Percentiles rank a stretch among this genome's conserved stretches.
These are phyloP conservation scores for Kalmanozyma brasiliensis DNA, from an alignment of 1,284 basidiomycete species.

Conservation along the genomic window DNA sequence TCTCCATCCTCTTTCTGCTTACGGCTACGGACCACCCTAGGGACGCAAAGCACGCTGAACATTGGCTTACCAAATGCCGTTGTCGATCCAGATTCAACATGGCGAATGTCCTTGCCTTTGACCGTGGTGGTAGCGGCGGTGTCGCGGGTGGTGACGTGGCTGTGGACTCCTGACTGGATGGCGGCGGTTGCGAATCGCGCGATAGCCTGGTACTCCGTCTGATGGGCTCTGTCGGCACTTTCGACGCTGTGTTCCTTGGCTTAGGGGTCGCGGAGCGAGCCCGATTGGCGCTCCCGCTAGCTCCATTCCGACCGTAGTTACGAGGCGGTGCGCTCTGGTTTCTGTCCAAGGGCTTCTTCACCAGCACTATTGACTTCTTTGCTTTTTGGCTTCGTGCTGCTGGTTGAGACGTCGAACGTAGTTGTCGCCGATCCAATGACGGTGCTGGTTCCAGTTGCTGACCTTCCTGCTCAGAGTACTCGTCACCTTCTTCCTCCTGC, in stretches of 20 bases:
- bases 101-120: constrained; percentile 5
- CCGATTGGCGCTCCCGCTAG: neutral
- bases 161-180: constrained; percentile 9
- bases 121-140: too few relatives aligned
- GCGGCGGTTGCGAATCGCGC: constrained; percentile 14
- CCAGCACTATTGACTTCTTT: neutral
- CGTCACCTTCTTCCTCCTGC: neutral
- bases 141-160: neutral
- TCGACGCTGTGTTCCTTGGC: neutral
- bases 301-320: neutral
- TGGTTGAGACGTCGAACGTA: too few relatives aligned
- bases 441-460: too few relatives aligned
- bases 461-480: too few relatives aligned
- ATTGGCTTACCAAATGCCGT: constrained; percentile 20
- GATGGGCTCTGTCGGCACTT: neutral
- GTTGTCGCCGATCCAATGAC: too few relatives aligned
- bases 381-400: constrained; percentile 6
- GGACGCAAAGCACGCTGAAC: neutral
- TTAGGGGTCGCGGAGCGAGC: neutral
- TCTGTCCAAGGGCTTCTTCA: too few relatives aligned
- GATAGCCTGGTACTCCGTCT: constrained; percentile 26
- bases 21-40: neutral
- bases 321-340: neutral
- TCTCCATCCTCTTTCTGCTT: neutral
- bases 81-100: neutral